Evolutionary conservation across 2,329 filamentous ascomycete species (phyloP), one percentile per base, ranked within the genome.

Genomic region (Massarina eburnea): DNA sequence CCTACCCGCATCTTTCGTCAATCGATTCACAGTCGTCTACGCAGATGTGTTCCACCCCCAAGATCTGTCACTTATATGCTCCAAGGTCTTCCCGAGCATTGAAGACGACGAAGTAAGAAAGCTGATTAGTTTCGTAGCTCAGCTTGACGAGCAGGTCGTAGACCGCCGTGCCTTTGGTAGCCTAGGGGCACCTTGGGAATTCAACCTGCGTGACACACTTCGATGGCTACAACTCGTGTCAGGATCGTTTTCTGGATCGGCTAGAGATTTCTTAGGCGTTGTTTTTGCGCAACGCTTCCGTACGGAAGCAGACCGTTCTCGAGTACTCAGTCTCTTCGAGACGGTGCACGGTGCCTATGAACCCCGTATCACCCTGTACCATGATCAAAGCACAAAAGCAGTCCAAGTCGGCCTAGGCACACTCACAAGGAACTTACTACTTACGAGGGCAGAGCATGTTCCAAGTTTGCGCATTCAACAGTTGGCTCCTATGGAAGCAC

Each of bases 1-100:
- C 30, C 76, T 99, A 27, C 94, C 94, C 1, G 88, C 88, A 46
- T 97, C 94, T 1, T 99, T 99, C 62, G 94, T 99, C 51, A 97
- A 99, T 68, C 88, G 95, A 36, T 99, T 99, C 68, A 94, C 95
- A 29, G 92, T 99, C 15, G 95, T 99, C 0, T 97, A 97, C 71
- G 91, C 94, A 46, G 94, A 99, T 63, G 82, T 91, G 4, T 94
- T 99, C 66, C 86, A 81, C 14, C 78, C 86, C 20, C 80, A 89
- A 24, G 94, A 99, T 73, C 73, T 99, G 48, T 80, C 86, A 48
- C 75, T 87, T 37, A 97, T 99, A 52, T 95, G 91, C 37, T 77
- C 80, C 20, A 87, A 86, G 56, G 83, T 88, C 49, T 96, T 89
- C 62, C 85, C 89, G 0, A 66, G 73, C 1, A 79, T 91, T 18